Conservation (phyloP, 495 filamentous ascomycete species). For the Annulohypoxylon nitens region DNA sequence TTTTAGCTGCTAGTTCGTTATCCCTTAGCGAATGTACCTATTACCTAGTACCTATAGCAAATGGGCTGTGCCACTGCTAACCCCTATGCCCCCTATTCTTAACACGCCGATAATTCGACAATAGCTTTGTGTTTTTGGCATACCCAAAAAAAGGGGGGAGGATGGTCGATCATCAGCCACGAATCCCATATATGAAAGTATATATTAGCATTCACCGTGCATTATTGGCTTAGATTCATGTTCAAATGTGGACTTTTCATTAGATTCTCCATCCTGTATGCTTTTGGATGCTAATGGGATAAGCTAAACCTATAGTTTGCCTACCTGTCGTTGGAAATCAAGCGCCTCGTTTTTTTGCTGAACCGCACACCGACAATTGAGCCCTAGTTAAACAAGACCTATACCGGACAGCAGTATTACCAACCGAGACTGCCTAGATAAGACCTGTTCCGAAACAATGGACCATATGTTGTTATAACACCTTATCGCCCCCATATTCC, state of each 20-base stretch:
- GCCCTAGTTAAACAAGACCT: conserved; percentile 15
- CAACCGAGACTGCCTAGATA: background rate
- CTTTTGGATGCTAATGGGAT: conserved; percentile 19
- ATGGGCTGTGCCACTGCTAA: background rate
- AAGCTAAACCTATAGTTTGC: conserved; percentile 11
- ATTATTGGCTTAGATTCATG: background rate
- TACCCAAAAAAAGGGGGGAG: conserved; percentile 1
- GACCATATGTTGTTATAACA: conserved; percentile 22
- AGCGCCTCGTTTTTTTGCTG: conserved; percentile 16
- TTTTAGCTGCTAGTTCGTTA: conserved; percentile 2
- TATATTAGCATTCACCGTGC: background rate
- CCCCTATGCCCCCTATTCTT: background rate
- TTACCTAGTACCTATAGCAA: background rate
- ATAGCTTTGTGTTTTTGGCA: background rate
- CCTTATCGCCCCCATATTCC: conserved; percentile 2
- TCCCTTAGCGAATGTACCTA: background rate
- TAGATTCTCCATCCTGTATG: background rate
- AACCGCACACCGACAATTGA: conserved; percentile 33
- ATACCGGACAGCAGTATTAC: conserved; percentile 2
- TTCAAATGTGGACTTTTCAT: conserved; percentile 8
- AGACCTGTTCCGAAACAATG: conserved; percentile 9
- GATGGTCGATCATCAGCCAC: conserved; percentile 7
- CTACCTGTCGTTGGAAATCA: conserved; percentile 5
- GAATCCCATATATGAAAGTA: background rate
- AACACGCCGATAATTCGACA: conserved; percentile 6